Evolutionary conservation across 768 basidiomycete genomes (phyloP).

Genomic region (Amanita rimosa): DNA sequence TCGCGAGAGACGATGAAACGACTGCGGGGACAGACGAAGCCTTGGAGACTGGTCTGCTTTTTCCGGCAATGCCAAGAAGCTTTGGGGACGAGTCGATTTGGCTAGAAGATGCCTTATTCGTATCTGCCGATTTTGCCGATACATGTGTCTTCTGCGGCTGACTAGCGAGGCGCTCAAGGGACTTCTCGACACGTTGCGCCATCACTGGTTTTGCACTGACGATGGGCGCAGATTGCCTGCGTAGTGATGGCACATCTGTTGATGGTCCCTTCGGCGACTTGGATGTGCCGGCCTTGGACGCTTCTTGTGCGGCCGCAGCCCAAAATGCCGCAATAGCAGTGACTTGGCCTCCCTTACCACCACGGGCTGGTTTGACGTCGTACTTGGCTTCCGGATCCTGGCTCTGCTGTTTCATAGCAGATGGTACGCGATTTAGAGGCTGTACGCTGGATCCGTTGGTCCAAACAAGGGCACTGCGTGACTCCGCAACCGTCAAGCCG

Average conservation of each 20-base stretch:
- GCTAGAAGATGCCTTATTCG: neutral
- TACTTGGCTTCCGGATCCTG: constrained; percentile 50
- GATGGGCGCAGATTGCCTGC: neutral
- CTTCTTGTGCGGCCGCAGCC: constrained; percentile 35
- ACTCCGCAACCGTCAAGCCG: constrained; percentile 11
- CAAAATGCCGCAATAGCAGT: constrained; percentile 65
- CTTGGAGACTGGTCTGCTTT: constrained; percentile 33
- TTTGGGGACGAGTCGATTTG: constrained; percentile 5
- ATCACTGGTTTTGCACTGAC: neutral
- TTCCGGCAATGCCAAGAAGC: constrained; percentile 8
- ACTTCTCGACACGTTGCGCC: neutral
- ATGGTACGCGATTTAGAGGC: constrained; percentile 18
- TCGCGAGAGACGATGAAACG: constrained; percentile 62
- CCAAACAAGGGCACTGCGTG: constrained; percentile 7
- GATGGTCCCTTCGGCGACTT: neutral
- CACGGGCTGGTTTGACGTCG: constrained; percentile 65
- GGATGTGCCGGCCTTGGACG: neutral
- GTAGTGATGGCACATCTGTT: neutral
- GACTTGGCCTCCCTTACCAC: constrained; percentile 67
- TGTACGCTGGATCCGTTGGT: constrained; percentile 10
- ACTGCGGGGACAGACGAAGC: constrained; percentile 58
- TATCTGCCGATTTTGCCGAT: neutral
- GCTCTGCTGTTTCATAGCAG: constrained; percentile 16
- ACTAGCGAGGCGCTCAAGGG: neutral
- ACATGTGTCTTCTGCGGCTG: neutral